Evolutionary conservation across 345 rosid genomes (phyloP).

Genomic region (Hirschfeldia incana): DNA sequence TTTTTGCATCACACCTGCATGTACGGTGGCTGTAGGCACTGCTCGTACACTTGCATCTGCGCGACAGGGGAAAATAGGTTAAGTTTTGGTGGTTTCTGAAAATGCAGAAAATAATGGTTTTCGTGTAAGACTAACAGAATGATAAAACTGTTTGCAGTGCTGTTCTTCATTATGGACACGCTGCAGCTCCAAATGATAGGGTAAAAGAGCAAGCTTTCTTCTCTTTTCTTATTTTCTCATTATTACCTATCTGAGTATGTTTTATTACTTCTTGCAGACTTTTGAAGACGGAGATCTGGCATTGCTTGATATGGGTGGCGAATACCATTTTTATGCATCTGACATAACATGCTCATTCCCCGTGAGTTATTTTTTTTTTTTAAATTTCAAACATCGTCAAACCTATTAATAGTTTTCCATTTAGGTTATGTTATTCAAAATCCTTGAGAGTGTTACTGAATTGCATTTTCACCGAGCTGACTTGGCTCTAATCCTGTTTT

Average conservation of each 20-base stretch:
- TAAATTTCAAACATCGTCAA: neutral
- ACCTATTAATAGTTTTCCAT: neutral
- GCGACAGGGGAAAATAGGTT: conserved; percentile 95
- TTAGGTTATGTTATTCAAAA: conserved; percentile 13
- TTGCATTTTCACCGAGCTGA: neutral
- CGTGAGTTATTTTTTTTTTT: conserved; percentile 47
- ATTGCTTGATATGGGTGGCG: conserved; percentile 97
- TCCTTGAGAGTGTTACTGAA: neutral
- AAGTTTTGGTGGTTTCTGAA: conserved; percentile 18
- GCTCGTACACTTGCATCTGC: conserved; percentile 93
- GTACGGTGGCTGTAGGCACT: conserved; percentile 95
- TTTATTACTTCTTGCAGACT: conserved; percentile 49
- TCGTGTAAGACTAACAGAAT: neutral
- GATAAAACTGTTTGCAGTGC: conserved; percentile 51
- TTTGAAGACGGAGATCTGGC: conserved; percentile 88
- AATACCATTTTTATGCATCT: conserved; percentile 85
- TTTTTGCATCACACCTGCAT: conserved; percentile 91
- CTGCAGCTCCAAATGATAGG: conserved; percentile 98
- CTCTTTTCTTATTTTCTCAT: neutral
- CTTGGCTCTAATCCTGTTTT: neutral
- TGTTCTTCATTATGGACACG: conserved; percentile 97
- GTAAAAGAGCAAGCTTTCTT: conserved; percentile 41
- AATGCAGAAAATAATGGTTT: neutral
- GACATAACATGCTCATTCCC: conserved; percentile 97
- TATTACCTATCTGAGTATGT: neutral